phyloP scores from a whole-genome alignment of 441 rosid genomes.

The Gossypium schwendimanii region DNA sequence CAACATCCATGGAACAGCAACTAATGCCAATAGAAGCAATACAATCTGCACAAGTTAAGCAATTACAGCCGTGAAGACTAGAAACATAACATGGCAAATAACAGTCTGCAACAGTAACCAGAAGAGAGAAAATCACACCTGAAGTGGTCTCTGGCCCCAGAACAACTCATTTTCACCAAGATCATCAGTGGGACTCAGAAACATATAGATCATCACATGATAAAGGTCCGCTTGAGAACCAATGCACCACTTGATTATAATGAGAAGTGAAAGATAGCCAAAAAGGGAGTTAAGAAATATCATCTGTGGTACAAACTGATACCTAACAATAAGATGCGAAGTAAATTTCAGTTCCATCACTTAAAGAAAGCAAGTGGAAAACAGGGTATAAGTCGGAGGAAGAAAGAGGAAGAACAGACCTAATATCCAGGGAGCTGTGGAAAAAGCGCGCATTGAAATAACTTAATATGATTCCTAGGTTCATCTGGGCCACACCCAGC shows the following conservation, averaged over 20 bases:
- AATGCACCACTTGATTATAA: slow-evolving; percentile 89
- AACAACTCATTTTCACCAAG: slow-evolving; percentile 86
- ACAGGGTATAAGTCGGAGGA: not conserved
- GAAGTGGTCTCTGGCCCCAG: slow-evolving; percentile 89
- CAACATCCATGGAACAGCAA: slow-evolving; percentile 99
- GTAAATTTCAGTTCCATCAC: slow-evolving; percentile 19
- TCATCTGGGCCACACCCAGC: slow-evolving; percentile 88
- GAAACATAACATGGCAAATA: slow-evolving; percentile 6
- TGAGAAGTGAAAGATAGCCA: slow-evolving; percentile 89
- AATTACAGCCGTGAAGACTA: slow-evolving; percentile 18
- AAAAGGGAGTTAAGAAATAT: slow-evolving; percentile 87
- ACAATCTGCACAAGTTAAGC: slow-evolving; percentile 56
- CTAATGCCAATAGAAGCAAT: slow-evolving; percentile 63
- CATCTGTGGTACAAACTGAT: slow-evolving; percentile 91
- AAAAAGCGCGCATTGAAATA: slow-evolving; percentile 85
- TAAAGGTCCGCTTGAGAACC: slow-evolving; percentile 97
- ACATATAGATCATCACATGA: slow-evolving; percentile 98
- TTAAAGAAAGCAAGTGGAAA: slow-evolving; percentile 9
- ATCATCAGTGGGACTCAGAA: slow-evolving; percentile 84
- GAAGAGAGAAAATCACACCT: slow-evolving; percentile 38
- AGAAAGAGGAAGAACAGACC: slow-evolving; percentile 29
- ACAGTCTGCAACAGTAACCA: slow-evolving; percentile 7
- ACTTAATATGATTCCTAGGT: slow-evolving; percentile 74
- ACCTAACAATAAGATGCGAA: slow-evolving; percentile 44
- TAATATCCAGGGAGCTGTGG: slow-evolving; percentile 61